Base-by-base conservation (phyloP, 768 basidiomycete genomes). In the Mycena haematopus region DNA sequence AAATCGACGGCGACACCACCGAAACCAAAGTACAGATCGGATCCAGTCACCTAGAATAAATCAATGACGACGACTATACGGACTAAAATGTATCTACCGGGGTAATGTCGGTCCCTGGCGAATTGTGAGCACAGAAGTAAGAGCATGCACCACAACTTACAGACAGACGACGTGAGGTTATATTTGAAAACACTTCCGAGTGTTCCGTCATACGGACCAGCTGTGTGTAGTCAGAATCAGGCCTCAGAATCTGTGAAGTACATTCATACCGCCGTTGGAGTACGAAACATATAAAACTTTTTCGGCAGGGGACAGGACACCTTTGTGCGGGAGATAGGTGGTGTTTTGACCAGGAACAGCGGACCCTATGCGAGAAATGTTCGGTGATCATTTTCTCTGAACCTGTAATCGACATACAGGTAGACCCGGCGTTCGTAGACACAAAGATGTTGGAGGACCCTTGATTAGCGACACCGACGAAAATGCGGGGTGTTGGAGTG, bases 201-300 rank as follows among this genome's bases (percentile, higher is more conserved):
- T 0, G 78, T 81, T 8, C 88, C 87, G 65, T 88, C 87, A 62
- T 85, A 88, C 4, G 88, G 87, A 31, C 86, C 87, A 33, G 85
- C 86, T 54, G 31, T 19, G 31, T 5, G 27, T n/a, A n/a, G n/a
- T n/a, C n/a, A n/a, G 13, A 38, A 35, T 61, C 2, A 58, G 64
- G n/a, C 7, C 40, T 35, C 21, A 9, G 29, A 5, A 31, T 31
- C n/a, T n/a, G n/a, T n/a, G n/a, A 7, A 14, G 14, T 7, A 36
- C 29, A 38, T 25, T 25, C 47, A 52, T 52, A 66, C 65, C 66
- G 51, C 86, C 85, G 65, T 89, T 79, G 4, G 85, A 84, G 56
- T 85, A 86, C 0, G 85, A 84, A 29, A 89, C 76, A 66, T 89
- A 90, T 7, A 90, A 75, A 0, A 79, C 75, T 56, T 82, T 80